Evolutionary conservation across 129 eudicot species (phyloP).

Genomic region (Deinandra increscens): DNA sequence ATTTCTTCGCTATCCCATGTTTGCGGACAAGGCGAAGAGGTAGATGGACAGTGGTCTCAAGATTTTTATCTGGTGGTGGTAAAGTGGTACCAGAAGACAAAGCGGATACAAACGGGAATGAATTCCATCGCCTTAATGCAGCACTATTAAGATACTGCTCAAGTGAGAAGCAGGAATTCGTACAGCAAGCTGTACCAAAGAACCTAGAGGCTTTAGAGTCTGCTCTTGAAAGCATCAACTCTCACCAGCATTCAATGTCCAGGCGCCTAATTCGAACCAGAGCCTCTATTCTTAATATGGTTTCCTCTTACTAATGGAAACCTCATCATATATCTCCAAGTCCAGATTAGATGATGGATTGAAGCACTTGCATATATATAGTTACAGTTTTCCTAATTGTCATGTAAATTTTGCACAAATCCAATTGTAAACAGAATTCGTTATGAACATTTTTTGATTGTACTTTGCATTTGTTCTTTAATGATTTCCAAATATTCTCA

Average conservation of each 20-base stretch:
- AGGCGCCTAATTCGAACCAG: conserved; percentile 32
- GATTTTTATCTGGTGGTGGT: conserved; percentile 22
- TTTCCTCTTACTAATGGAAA: conserved; percentile 26
- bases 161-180: not conserved
- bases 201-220: conserved; percentile 26
- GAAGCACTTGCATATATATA: not conserved
- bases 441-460: too few relatives aligned
- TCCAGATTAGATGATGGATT: conserved; percentile 10
- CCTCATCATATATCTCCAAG: not conserved
- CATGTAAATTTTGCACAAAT: conserved; percentile 13
- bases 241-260: conserved; percentile 26
- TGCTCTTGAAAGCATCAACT: conserved; percentile 22
- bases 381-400: not conserved
- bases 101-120: conserved; percentile 15
- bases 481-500: too few relatives aligned
- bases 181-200: conserved; percentile 2
- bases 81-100: conserved; percentile 27
- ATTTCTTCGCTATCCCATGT: conserved; percentile 18
- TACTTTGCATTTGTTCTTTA: too few relatives aligned
- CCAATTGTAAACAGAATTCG: not conserved
- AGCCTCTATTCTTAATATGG: conserved; percentile 36
- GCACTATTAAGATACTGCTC: too few relatives aligned
- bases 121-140: conserved; percentile 30
- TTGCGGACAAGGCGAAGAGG: conserved; percentile 12
- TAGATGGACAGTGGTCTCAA: conserved; percentile 24